Conservation (phyloP, 495 filamentous ascomycete genomes). For the Tuber indicum region DNA sequence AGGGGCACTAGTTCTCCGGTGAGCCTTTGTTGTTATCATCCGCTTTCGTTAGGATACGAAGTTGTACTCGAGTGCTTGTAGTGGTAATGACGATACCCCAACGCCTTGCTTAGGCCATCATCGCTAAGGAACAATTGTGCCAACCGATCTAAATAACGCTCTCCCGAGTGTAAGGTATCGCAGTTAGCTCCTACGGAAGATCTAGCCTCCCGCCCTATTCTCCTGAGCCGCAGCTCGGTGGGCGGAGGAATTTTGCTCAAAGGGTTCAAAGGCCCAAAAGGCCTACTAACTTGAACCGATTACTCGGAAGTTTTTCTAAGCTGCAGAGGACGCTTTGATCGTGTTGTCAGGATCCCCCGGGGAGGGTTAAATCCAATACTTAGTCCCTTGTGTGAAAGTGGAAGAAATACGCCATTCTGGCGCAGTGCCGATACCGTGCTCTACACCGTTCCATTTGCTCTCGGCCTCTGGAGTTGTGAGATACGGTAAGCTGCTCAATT, state of each 20-base stretch:
- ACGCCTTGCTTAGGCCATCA: neutral
- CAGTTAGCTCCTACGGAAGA: neutral
- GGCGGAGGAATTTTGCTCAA: neutral
- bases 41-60: neutral
- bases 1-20: neutral
- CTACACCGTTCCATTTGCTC: neutral
- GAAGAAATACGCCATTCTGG: neutral
- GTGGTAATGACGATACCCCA: neutral
- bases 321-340: neutral
- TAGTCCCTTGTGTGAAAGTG: neutral
- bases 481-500: neutral
- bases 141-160: neutral
- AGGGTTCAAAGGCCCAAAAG: neutral
- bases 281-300: neutral
- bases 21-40: neutral
- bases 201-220: neutral
- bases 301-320: neutral
- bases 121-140: neutral
- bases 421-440: neutral
- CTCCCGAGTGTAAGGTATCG: neutral
- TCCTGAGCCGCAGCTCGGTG: neutral
- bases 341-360: neutral
- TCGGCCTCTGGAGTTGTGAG: neutral
- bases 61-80: neutral
- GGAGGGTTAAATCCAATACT: neutral